phyloP scores from a whole-genome alignment of 352 stramenopile species.

The Plasmopara muralis region DNA sequence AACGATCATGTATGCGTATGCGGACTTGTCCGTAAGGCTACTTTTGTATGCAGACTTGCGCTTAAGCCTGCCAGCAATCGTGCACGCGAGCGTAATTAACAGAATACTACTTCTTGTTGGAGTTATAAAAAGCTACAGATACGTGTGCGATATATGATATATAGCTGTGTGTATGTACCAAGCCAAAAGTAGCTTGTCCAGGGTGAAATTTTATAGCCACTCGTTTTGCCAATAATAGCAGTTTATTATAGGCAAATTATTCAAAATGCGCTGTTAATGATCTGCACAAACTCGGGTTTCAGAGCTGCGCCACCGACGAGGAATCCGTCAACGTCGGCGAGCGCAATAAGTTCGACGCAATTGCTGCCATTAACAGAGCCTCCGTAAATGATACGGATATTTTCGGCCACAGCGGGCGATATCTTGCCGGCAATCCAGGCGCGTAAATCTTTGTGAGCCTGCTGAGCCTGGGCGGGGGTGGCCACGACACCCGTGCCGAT shows the following conservation, averaged over 20 bases:
- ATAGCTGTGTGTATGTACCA: no score
- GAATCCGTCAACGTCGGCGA: conserved; percentile 83
- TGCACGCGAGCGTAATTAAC: no score
- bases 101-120: no score
- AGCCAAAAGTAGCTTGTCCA: no score
- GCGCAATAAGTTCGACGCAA: conserved; percentile 72
- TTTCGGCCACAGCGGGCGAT: conserved; percentile 42
- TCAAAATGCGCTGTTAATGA: conserved; percentile 46
- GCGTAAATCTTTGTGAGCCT: conserved; percentile 73
- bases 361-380: conserved; percentile 86
- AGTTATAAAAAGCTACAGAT: no score
- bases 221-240: no score
- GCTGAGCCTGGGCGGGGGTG: conserved; percentile 90
- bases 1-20: no score
- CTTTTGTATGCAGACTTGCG: no score
- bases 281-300: conserved; percentile 87
- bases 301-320: conserved; percentile 86
- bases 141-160: no score
- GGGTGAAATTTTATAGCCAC: no score
- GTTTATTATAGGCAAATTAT: neutral
- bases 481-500: conserved; percentile 93
- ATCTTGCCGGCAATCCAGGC: conserved; percentile 56
- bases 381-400: conserved; percentile 80
- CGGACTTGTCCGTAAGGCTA: no score
- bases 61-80: no score